Conservation (phyloP, 169 alveolate genomes). For the Plasmodium vivax region DNA sequence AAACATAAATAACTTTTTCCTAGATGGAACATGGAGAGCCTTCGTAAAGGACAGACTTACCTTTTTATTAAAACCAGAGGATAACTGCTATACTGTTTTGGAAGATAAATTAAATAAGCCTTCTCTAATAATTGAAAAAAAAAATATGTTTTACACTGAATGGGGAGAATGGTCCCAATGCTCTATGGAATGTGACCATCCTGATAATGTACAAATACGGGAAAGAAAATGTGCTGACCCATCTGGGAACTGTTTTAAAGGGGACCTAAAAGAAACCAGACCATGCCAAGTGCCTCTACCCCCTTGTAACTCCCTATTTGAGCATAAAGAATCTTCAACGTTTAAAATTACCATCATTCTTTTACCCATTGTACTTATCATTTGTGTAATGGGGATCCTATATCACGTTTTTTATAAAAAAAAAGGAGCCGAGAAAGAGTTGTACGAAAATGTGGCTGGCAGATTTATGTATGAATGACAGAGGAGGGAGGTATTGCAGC, state of each 20-base stretch:
- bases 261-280: conserved; percentile 64
- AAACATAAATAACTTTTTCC: conserved; percentile 32
- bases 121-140: conserved; percentile 34
- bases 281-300: conserved; percentile 44
- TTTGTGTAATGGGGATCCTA: conserved; percentile 17
- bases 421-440: conserved; percentile 71
- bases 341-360: conserved; percentile 23
- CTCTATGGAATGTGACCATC: conserved; percentile 62
- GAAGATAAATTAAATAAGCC: conserved; percentile 64
- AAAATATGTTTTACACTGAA: conserved; percentile 32
- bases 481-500: background rate
- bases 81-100: conserved; percentile 38
- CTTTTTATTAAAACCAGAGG: conserved; percentile 50
- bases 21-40: conserved; percentile 54
- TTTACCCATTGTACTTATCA: conserved; percentile 26
- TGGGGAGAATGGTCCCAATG: conserved; percentile 75
- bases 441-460: conserved; percentile 70
- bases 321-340: conserved; percentile 14
- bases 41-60: conserved; percentile 57
- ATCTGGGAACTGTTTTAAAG: conserved; percentile 55
- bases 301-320: conserved; percentile 25
- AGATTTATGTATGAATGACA: conserved; percentile 58
- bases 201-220: conserved; percentile 57
- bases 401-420: conserved; percentile 43
- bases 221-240: conserved; percentile 43